Percentiles rank a stretch among this genome's conserved stretches.
These are phyloP conservation scores for Cercospora brassicicola DNA, from an alignment of 2,329 filamentous ascomycete genomes.

Conservation along the genomic window DNA sequence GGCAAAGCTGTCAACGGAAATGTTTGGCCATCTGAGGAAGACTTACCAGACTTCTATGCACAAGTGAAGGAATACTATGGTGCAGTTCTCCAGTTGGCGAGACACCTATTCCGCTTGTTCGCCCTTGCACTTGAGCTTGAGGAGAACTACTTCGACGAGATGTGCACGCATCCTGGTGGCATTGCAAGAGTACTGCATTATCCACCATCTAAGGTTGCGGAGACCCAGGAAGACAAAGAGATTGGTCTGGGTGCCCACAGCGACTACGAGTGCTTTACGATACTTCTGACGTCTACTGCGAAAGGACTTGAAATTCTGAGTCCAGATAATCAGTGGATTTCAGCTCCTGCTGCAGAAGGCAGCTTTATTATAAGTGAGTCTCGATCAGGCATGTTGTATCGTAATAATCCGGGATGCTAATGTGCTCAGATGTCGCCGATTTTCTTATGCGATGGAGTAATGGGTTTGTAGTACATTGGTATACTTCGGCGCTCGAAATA, in stretches of 20 bases:
- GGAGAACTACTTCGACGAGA: conserved; percentile 44
- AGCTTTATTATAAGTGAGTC: conserved; percentile 47
- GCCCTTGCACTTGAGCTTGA: conserved; percentile 42
- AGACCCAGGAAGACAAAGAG: conserved; percentile 31
- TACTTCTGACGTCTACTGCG: conserved; percentile 32
- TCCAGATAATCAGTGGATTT: conserved; percentile 47
- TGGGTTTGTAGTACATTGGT: conserved; percentile 25
- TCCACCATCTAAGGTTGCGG: conserved; percentile 35
- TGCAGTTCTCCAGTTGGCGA: conserved; percentile 41
- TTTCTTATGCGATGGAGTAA: conserved; percentile 53
- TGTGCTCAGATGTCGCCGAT: conserved; percentile 50
- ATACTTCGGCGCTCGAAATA: neutral
- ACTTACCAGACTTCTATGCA: conserved; percentile 43
- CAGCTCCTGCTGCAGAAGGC: conserved; percentile 47
- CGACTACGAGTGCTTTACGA: conserved; percentile 38
- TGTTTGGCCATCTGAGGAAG: conserved; percentile 43
- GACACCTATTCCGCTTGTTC: conserved; percentile 46
- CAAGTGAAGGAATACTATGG: conserved; percentile 44
- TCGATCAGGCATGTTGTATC: neutral
- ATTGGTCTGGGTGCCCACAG: conserved; percentile 44
- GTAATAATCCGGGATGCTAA: neutral
- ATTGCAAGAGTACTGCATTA: conserved; percentile 46
- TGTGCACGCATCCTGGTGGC: conserved; percentile 45
- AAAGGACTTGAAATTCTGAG: conserved; percentile 35
- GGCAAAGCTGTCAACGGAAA: conserved; percentile 41